Evolutionary conservation across 2,329 filamentous ascomycete species (phyloP), one percentile per base, ranked within the genome.

Genomic region (Fusarium robinianum): DNA sequence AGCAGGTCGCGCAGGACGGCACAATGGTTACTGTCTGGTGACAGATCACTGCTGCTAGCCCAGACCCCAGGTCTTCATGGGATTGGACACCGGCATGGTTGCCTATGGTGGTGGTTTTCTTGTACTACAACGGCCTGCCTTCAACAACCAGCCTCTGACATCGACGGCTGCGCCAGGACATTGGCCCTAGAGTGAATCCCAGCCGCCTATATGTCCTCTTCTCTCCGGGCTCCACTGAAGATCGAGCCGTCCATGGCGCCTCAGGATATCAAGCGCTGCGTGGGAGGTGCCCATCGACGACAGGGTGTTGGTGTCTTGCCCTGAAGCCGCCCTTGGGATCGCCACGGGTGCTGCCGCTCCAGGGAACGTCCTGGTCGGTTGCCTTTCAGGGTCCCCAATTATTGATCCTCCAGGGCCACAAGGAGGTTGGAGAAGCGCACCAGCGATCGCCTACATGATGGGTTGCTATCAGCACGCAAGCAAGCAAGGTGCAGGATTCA

Each of bases 381-480:
- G 27, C 33, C 29, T 48, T 43, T 55, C 52, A 42, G 54, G 41
- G 35, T 29, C 16, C 47, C 55, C 44, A 56, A 55, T 43, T 52
- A 46, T 41, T 42, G 45, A 56, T 54, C 42, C 29, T 21, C 51
- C 31, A 40, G 24, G 34, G 33, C 19, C 36, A 35, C 49, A 51
- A 41, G 51, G 46, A 53, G 31, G 39, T 26, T 24, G 26, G 42
- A 23, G 51, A 55, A 42, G 40, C 51, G 54, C 47, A 58, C n/a
- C 38, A 41, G 48, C 46, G 54, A 60, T 56, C 54, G 47, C 42
- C 44, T 53, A 51, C 53, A 53, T 48, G 47, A 23, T 48, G 33
- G 32, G 41, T 35, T 43, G 46, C 44, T 49, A 34, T 33, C 32
- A 37, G 45, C 16, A 35, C 40, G 37, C 30, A 25, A 10, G 23